Base-by-base conservation (phyloP, 2,329 filamentous ascomycete genomes). In the Penicillium rolfsii region DNA sequence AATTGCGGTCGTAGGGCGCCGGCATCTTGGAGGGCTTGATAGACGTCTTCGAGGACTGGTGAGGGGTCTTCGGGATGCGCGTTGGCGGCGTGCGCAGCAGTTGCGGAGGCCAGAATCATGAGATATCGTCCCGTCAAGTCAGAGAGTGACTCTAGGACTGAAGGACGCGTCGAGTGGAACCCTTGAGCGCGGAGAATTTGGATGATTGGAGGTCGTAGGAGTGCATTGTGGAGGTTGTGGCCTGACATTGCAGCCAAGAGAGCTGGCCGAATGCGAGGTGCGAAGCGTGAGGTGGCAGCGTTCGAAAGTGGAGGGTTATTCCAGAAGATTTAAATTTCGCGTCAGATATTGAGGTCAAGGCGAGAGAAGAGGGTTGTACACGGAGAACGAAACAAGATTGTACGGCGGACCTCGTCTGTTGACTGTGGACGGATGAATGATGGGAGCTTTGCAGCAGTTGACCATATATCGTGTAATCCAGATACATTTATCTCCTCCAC, bases 121-220 rank as follows among this genome's bases (percentile, higher is more conserved):
- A 98, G 81, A 77, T 97, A 96, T 66, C 91, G 88, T 46, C 89
- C 90, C 0, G 92, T 89, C 7, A 98, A 84, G 76, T 97, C 93
- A 14, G 92, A 91, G n/a, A 97, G 77, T 9, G 91, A 89, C 78
- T 98, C 93, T 59, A 97, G 83, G 6, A 96, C 93, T 3, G 89
- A 89, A 1, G 91, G 89, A 57, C 88, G 88, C 54, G 92, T 91
- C 45, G 89, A 84, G 75, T 96, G 91, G 80, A 96, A 98, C 74
- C 94, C 94, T 26, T 92, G 89, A 33, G 93, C 91, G 72, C 94
- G 92, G 55, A 98, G 87, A 71, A 96, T 94, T 78, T 97, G 93
- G 60, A 98, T 87, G 62, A 97, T 87, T 52, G 89, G 89, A 1
- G 94, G 94, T 45, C 93, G 91, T 59, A 98, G 84, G 65, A 97